A percentile compares a stretch with the other conserved stretches of the same genome.
phyloP scores from a whole-genome alignment of 1,284 basidiomycete genomes.

The Leccinum proliferum region DNA sequence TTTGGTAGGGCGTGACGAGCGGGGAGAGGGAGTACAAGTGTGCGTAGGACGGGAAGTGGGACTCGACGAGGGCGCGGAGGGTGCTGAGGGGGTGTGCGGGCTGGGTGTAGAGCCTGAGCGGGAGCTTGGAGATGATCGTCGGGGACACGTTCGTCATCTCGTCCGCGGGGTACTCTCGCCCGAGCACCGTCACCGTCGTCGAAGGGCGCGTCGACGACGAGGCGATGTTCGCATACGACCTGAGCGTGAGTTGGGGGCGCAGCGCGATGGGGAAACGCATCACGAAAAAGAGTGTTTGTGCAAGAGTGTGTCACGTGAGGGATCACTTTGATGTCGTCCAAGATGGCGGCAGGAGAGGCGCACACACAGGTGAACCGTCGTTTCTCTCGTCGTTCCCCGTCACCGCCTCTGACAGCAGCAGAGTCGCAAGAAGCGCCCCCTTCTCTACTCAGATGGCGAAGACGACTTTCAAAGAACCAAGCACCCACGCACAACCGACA shows the following conservation, averaged over 20 bases:
- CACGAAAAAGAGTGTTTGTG: background rate
- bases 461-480: slow-evolving; percentile 16
- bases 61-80: slow-evolving; percentile 81
- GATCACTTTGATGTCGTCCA: slow-evolving; percentile 17
- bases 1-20: slow-evolving; percentile 85
- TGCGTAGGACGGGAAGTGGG: slow-evolving; percentile 70
- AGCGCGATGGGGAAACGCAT: slow-evolving; percentile 17
- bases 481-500: slow-evolving; percentile 25
- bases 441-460: slow-evolving; percentile 26
- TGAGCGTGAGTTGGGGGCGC: slow-evolving; percentile 4
- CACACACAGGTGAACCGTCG: slow-evolving; percentile 19
- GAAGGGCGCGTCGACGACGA: slow-evolving; percentile 29
- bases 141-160: slow-evolving; percentile 81
- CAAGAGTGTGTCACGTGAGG: background rate
- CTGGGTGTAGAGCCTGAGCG: slow-evolving; percentile 68
- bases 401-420: slow-evolving; percentile 11
- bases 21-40: slow-evolving; percentile 76
- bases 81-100: slow-evolving; percentile 84
- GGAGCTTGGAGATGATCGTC: slow-evolving; percentile 75
- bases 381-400: background rate
- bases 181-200: slow-evolving; percentile 39
- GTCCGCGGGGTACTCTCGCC: slow-evolving; percentile 65
- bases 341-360: slow-evolving; percentile 4
- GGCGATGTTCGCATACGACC: slow-evolving; percentile 17
- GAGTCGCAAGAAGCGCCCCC: slow-evolving; percentile 24